A percentile compares a stretch with the other conserved stretches of the same genome.
phyloP scores from a whole-genome alignment of 305 asterid genomes.

The Coffea humblotiana region DNA sequence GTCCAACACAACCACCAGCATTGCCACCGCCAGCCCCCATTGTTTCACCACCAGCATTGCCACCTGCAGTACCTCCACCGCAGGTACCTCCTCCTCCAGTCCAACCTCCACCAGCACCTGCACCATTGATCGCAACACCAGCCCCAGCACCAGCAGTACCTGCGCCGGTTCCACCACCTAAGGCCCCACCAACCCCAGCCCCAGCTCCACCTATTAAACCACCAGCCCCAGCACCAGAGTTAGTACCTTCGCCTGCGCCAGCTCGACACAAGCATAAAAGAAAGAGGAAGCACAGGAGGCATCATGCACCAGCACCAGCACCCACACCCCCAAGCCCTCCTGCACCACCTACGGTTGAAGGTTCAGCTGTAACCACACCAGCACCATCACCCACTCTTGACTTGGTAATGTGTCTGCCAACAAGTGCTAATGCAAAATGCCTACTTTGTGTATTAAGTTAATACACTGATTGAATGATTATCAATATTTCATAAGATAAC shows the following conservation, averaged over 20 bases:
- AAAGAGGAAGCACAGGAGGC: slow-evolving; percentile 39
- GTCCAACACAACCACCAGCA: slow-evolving; percentile 35
- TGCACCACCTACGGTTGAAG: slow-evolving; percentile 68
- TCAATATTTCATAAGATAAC: slow-evolving; percentile 12
- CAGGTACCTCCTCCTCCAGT: slow-evolving; percentile 42
- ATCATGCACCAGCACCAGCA: slow-evolving; percentile 87
- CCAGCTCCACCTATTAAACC: slow-evolving; percentile 28
- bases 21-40: slow-evolving; percentile 20
- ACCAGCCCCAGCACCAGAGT: slow-evolving; percentile 47
- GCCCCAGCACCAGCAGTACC: slow-evolving; percentile 31
- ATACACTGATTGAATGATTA: slow-evolving; percentile 1
- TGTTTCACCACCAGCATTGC: slow-evolving; percentile 31
- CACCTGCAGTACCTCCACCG: slow-evolving; percentile 52
- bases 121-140: slow-evolving; percentile 22
- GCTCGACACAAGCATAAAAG: slow-evolving; percentile 39
- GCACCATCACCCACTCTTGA: slow-evolving; percentile 80
- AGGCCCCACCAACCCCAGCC: slow-evolving; percentile 39
- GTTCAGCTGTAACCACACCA: slow-evolving; percentile 57
- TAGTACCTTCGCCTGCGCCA: slow-evolving; percentile 53
- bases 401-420: slow-evolving; percentile 47
- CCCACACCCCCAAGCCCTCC: slow-evolving; percentile 81
- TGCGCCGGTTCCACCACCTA: slow-evolving; percentile 26
- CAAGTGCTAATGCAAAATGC: background rate
- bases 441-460: background rate
- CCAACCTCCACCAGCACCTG: slow-evolving; percentile 33